Evolutionary conservation across 495 filamentous ascomycete species (phyloP).

Genomic region (Podospora pseudopauciseta): DNA sequence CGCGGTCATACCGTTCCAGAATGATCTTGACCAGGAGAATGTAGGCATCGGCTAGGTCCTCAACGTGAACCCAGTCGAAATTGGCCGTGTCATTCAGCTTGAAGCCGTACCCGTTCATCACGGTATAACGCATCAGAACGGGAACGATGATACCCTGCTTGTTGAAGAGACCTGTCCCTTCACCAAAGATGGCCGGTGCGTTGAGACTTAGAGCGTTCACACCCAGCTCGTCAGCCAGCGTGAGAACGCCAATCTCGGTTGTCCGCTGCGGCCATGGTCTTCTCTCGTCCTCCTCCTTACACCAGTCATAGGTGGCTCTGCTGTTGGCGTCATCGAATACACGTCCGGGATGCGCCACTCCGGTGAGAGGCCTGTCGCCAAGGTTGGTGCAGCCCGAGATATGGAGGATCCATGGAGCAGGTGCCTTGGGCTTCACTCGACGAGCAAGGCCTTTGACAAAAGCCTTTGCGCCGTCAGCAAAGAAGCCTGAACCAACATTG

Average conservation of each 20-base stretch:
- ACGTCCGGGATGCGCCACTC: not conserved
- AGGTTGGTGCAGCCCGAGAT: conserved; percentile 14
- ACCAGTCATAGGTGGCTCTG: conserved; percentile 5
- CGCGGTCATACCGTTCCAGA: conserved; percentile 1
- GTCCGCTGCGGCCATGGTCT: conserved; percentile 6
- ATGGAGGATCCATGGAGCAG: conserved; percentile 10
- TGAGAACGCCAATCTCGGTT: conserved; percentile 11
- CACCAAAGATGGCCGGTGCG: conserved; percentile 10
- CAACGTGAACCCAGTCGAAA: conserved; percentile 15
- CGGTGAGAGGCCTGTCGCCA: conserved; percentile 8
- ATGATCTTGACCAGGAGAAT: conserved; percentile 7
- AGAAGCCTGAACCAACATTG: conserved; percentile 15
- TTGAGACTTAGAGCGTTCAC: conserved; percentile 9
- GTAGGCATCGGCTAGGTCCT: conserved; percentile 11
- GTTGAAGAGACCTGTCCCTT: conserved; percentile 12
- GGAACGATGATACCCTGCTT: conserved; percentile 13
- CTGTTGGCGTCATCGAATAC: conserved; percentile 9
- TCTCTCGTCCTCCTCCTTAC: not conserved
- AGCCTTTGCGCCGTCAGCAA: conserved; percentile 4
- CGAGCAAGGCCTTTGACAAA: conserved; percentile 9
- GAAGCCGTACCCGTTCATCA: conserved; percentile 69
- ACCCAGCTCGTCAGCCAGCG: conserved; percentile 5
- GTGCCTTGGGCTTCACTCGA: not conserved
- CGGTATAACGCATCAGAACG: conserved; percentile 41
- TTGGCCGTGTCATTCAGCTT: conserved; percentile 34